A percentile compares a stretch with the other conserved stretches of the same genome.
These are phyloP conservation scores for Golubevia pallescens DNA, from an alignment of 1,284 basidiomycete genomes.

Conservation along the genomic window DNA sequence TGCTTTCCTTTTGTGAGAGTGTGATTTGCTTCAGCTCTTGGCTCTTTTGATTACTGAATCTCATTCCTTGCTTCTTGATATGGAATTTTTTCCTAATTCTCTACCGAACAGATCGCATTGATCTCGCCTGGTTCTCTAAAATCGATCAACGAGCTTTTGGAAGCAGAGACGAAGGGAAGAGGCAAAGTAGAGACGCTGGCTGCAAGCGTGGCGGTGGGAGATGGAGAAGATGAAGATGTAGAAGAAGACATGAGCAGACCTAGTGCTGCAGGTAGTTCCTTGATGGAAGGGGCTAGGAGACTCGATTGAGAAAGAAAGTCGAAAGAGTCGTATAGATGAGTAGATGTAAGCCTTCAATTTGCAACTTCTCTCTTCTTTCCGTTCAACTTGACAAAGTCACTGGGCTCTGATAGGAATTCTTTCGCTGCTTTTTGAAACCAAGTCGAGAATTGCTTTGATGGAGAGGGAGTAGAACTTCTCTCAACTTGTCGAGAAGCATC, in stretches of 20 bases:
- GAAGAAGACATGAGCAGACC: slow-evolving; percentile 15
- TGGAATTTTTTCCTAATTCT: background rate
- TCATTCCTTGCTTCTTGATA: background rate
- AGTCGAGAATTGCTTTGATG: too few species aligned
- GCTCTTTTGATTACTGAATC: slow-evolving; percentile 2
- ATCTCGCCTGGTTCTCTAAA: slow-evolving; percentile 93
- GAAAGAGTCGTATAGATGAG: background rate
- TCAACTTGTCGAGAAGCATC: too few species aligned
- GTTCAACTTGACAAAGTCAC: background rate
- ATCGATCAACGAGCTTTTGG: slow-evolving; percentile 84
- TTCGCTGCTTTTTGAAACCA: background rate
- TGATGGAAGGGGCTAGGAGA: background rate
- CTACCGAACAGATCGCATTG: slow-evolving; percentile 74
- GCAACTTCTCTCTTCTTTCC: background rate
- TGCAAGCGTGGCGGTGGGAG: slow-evolving; percentile 37
- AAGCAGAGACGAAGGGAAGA: slow-evolving; percentile 81
- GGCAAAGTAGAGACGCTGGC: slow-evolving; percentile 70
- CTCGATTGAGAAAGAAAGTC: background rate
- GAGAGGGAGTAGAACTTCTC: too few species aligned
- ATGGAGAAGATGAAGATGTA: slow-evolving; percentile 43
- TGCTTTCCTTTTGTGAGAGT: slow-evolving; percentile 3
- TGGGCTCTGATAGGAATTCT: background rate
- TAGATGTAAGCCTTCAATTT: background rate
- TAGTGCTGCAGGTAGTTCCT: background rate
- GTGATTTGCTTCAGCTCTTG: slow-evolving; percentile 7